Base-by-base conservation (phyloP, 2,329 filamentous ascomycete species). In the Cladosporium phlei region DNA sequence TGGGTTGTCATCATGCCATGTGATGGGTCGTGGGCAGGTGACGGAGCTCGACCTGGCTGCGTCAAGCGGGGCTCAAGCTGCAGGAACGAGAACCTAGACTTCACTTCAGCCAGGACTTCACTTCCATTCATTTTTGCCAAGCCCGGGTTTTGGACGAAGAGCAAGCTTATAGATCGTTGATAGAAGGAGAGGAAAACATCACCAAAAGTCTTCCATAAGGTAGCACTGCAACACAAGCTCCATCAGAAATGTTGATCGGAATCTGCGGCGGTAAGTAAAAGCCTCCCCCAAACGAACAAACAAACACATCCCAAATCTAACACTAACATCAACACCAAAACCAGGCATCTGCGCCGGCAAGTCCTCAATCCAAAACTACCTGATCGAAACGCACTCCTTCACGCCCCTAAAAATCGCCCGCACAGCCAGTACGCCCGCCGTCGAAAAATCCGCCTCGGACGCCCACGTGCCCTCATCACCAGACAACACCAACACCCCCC, bases 261-360 rank as follows among this genome's bases (percentile, higher is more conserved):
- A 76, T 90, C 50, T 89, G 85, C 59, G 84, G 84, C 61, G 82
- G 83, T 85, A 74, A 62, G 68, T 45, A 14, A 25, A 37, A 10
- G 6, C 11, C 22, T 20, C 6, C 14, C 14, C 6, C 20, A 27
- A 25, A 9, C 2, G 9, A n/a, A 19, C 3, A 45, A 22, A 16
- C 42, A 30, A 45, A 45, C 29, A 34, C 28, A n/a, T n/a, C n/a
- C n/a, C n/a, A 24, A 43, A 35, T 29, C 30, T 14, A 24, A 9
- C 32, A 30, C 61, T n/a, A n/a, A n/a, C n/a, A n/a, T n/a, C n/a
- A n/a, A n/a, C n/a, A n/a, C n/a, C n/a, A n/a, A n/a, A n/a, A n/a
- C n/a, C n/a, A 93, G 90, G 87, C 61, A 91, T 96, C 59, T 97
- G 90, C 71, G 83, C 91, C 38, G 93, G 93, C 60, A 97, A 96